Evolutionary conservation across 208 protist genomes (phyloP), one percentile per base, ranked within the genome.

Genomic region (Wallacemonas sp.): DNA sequence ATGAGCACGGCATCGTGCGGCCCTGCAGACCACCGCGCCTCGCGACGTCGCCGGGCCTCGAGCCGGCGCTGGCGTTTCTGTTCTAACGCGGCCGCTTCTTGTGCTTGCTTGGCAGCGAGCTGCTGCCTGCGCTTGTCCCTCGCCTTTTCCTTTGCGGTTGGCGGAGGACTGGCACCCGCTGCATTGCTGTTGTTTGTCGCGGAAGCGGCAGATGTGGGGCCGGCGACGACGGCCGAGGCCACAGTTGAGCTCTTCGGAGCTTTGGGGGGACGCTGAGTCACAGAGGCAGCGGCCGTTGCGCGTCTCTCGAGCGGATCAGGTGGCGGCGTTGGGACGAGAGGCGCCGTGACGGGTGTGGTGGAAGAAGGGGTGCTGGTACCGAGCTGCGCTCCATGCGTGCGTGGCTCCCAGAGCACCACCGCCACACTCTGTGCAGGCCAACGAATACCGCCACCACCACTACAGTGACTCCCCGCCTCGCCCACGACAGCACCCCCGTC

Each of bases 1-100:
- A 88, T 68, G 21, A 86, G 55, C 21, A 66, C 70, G 38, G 84
- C 70, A 22, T 51, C 62, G 3, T 53, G 33, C 21, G 74, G 70
- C n/a, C 65, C 49, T 4, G 64, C 66, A 1, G 19, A 45, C 2
- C 63, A 64, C 26, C 39, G 70, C 11, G 27, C 21, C 0, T 66
- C 60, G 19, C 26, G 44, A 12, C 45, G 75, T 6, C 24, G 30
- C 24, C 59, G 58, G 11, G 51, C 51, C 15, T 58, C 51, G 9
- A 38, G 28, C 8, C 51, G 51, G 21, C 34, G 51, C 26, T 19
- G 30, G 12, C 51, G 51, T 19, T 33, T 39, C 30, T 6, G n/a
- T 34, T 47, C 24, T 5, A 34, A 28, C 6, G 2, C 6, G 3
- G 28, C 46, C 11, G 27, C 27, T 15, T 67, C 19, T 9, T 67